These are phyloP conservation scores for Cryptococcus amylolentus DNA, from an alignment of 1,284 basidiomycete species.

Conservation along the genomic window DNA sequence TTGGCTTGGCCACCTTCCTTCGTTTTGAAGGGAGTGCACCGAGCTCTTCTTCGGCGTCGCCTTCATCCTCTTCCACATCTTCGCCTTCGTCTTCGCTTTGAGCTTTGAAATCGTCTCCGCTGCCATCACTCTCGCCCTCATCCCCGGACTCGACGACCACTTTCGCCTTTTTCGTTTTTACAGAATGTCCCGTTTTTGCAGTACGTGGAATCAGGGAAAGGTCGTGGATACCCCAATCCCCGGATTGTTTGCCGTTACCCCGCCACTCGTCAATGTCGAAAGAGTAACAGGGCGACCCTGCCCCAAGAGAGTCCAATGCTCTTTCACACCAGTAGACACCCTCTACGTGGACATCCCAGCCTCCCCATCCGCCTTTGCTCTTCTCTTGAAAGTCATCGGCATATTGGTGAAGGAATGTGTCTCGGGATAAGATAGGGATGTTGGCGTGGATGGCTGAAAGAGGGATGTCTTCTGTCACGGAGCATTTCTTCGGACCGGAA, in stretches of 20 bases:
- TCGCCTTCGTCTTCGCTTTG: conserved; percentile 15
- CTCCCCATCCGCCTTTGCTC: conserved; percentile 20
- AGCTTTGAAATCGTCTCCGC: conserved; percentile 8
- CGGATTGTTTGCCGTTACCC: conserved; percentile 28
- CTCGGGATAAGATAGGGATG: conserved; percentile 39
- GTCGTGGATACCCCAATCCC: conserved; percentile 5
- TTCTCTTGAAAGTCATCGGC: conserved; percentile 14
- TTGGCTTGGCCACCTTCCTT: conserved; percentile 1
- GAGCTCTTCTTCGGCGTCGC: conserved; percentile 11
- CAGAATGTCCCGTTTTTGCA: background rate
- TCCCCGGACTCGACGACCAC: conserved; percentile 4
- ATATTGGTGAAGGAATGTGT: conserved; percentile 35
- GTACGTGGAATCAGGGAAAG: no score
- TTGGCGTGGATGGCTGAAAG: conserved; percentile 29
- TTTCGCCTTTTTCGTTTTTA: conserved; percentile 1
- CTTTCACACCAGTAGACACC: conserved; percentile 46
- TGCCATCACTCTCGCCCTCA: conserved; percentile 16
- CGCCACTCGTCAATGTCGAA: conserved; percentile 46
- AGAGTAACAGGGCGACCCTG: conserved; percentile 41
- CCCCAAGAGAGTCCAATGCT: conserved; percentile 46
- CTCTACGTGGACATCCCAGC: conserved; percentile 33
- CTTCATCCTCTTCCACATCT: conserved; percentile 17
- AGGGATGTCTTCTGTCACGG: conserved; percentile 35
- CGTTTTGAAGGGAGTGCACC: conserved; percentile 2
- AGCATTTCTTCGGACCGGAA: conserved; percentile 22